Evolutionary conservation across 352 stramenopile genomes (phyloP).

Genomic region (Phytopythium kandeliae): DNA sequence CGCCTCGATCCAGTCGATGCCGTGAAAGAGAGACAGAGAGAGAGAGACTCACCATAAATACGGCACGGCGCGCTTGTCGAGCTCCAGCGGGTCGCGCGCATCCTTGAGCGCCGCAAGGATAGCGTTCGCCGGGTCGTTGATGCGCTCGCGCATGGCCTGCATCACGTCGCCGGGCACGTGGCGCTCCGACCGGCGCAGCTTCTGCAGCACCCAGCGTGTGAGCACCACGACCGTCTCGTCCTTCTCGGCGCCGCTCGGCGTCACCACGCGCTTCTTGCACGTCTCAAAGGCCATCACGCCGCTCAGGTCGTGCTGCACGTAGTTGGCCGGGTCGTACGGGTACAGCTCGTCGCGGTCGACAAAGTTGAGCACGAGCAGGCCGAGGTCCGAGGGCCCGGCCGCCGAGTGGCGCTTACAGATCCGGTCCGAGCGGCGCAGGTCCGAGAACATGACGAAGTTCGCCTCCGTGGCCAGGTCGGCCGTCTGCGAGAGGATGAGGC

Average conservation of each 20-base stretch:
- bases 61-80: slow-evolving; percentile 7
- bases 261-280: slow-evolving; percentile 17
- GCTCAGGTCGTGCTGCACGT: slow-evolving; percentile 26
- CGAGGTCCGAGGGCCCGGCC: slow-evolving; percentile 12
- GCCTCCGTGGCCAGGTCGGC: slow-evolving; percentile 27
- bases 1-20: neutral
- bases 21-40: too few species aligned
- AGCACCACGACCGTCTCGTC: slow-evolving; percentile 21
- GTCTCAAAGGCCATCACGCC: slow-evolving; percentile 25
- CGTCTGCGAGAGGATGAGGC: slow-evolving; percentile 28
- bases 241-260: slow-evolving; percentile 12
- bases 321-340: slow-evolving; percentile 20
- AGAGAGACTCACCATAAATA: slow-evolving; percentile 3
- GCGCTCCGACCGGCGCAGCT: slow-evolving; percentile 17
- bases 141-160: slow-evolving; percentile 23
- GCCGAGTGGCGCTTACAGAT: slow-evolving; percentile 3
- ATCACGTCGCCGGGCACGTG: slow-evolving; percentile 18
- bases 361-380: slow-evolving; percentile 28
- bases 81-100: slow-evolving; percentile 8
- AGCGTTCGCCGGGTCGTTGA: slow-evolving; percentile 21
- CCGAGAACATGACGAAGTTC: slow-evolving; percentile 36
- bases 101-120: slow-evolving; percentile 22
- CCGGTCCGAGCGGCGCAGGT: slow-evolving; percentile 7
- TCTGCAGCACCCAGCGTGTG: slow-evolving; percentile 20
- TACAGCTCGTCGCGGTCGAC: slow-evolving; percentile 33